Percentiles rank a stretch among this genome's conserved stretches.
Conservation (phyloP, 169 alveolate species). For the Besnoitia besnoiti region DNA sequence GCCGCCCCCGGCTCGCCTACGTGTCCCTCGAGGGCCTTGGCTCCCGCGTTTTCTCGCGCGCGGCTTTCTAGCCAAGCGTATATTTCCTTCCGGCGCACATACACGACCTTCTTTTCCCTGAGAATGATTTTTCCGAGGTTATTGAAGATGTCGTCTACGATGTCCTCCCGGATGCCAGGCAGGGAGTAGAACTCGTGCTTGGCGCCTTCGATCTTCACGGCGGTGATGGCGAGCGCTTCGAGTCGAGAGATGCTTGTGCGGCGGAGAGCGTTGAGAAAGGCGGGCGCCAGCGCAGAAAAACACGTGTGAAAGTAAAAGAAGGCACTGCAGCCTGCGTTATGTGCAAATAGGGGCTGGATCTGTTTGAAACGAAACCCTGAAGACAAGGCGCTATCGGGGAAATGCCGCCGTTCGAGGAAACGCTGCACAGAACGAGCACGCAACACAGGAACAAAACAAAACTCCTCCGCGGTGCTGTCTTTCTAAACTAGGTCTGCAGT, state of each 20-base stretch:
- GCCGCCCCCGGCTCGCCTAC: too few relatives aligned
- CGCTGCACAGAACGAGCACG: not conserved
- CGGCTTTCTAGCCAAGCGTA: not conserved
- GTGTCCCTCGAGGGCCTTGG: too few relatives aligned
- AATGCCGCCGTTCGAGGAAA: slow-evolving; percentile 15
- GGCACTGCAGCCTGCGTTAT: slow-evolving; percentile 82
- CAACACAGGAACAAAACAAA: not conserved
- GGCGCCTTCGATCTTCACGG: slow-evolving; percentile 83
- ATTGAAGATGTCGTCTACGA: slow-evolving; percentile 56
- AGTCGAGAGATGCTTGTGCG: slow-evolving; percentile 81
- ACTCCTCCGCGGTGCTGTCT: not conserved
- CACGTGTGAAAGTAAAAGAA: slow-evolving; percentile 85
- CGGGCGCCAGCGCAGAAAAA: slow-evolving; percentile 82
- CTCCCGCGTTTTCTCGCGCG: not conserved
- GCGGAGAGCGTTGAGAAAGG: slow-evolving; percentile 82
- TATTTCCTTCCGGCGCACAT: not conserved
- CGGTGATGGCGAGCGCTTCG: slow-evolving; percentile 82
- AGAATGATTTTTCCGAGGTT: slow-evolving; percentile 45
- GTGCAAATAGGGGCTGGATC: slow-evolving; percentile 84
- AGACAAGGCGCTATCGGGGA: not conserved
- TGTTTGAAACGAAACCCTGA: slow-evolving; percentile 86
- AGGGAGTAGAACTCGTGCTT: slow-evolving; percentile 79
- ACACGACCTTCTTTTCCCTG: not conserved
- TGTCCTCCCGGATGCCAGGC: slow-evolving; percentile 71
- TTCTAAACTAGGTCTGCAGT: not conserved